Evolutionary conservation across 495 filamentous ascomycete genomes (phyloP).

Genomic region (Lasiosphaeris hirsuta): DNA sequence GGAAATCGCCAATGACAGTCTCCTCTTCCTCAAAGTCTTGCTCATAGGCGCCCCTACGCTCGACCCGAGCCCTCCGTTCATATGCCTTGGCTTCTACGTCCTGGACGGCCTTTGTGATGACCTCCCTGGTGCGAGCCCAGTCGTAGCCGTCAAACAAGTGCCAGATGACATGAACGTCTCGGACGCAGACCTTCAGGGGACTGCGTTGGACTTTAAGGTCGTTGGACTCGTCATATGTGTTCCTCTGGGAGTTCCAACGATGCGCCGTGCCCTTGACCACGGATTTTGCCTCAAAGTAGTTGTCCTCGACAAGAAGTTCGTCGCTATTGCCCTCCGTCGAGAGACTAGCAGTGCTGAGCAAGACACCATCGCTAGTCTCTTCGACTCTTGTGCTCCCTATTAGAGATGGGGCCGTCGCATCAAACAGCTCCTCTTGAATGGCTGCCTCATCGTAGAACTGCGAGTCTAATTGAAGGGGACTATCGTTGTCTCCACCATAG

Average conservation of each 20-base stretch:
- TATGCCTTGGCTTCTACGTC: slow-evolving; percentile 78
- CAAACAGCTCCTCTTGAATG: slow-evolving; percentile 38
- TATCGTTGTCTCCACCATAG: slow-evolving; percentile 31
- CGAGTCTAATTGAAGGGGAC: slow-evolving; percentile 37
- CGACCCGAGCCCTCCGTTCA: slow-evolving; percentile 58
- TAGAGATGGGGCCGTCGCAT: slow-evolving; percentile 36
- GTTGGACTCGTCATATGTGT: slow-evolving; percentile 65
- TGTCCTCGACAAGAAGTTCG: slow-evolving; percentile 67
- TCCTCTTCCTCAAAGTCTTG: slow-evolving; percentile 70
- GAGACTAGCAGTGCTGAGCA: slow-evolving; percentile 59
- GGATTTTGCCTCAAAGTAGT: slow-evolving; percentile 69
- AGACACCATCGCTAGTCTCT: slow-evolving; percentile 55
- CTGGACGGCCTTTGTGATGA: slow-evolving; percentile 80
- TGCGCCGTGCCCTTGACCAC: slow-evolving; percentile 65
- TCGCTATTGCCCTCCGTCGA: slow-evolving; percentile 46
- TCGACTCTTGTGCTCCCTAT: slow-evolving; percentile 37
- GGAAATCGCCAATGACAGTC: slow-evolving; percentile 84
- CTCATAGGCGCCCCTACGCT: slow-evolving; percentile 45
- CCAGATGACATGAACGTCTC: slow-evolving; percentile 93
- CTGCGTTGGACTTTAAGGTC: slow-evolving; percentile 58
- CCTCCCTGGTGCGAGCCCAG: slow-evolving; percentile 83
- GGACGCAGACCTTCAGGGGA: slow-evolving; percentile 72
- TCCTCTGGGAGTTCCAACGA: slow-evolving; percentile 71
- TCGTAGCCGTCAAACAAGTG: slow-evolving; percentile 98
- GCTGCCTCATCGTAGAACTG: slow-evolving; percentile 37